Evolutionary conservation across 2,329 filamentous ascomycete genomes (phyloP), one percentile per base, ranked within the genome.

Genomic region (Calonectria henricotiae): DNA sequence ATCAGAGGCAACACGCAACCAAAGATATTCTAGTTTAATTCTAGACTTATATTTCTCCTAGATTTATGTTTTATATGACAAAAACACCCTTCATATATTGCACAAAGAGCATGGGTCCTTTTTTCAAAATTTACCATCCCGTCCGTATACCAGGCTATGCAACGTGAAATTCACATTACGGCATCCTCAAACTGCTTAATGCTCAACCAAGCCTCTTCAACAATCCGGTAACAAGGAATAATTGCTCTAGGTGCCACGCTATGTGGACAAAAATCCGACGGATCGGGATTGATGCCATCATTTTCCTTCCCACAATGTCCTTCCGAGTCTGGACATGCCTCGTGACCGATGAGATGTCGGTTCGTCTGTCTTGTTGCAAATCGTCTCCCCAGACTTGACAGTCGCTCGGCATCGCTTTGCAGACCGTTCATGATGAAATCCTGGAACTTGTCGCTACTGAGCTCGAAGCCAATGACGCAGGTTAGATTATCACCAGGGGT

Each of bases 241-340:
- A 49, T 27, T 27, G 46, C 12, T 30, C 23, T 49, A 27, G 46
- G 23, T 49, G 46, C 46, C 9, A 23, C 4, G 11, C 46, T 49
- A 23, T 49, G 46, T 5, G 46, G 46, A 49, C 46, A 49, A 49
- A 49, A 4, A 17, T 49, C 46, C 1, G 46, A 49, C 27, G 46
- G 46, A 4, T 49, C 46, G 11, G 46, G 46, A 27, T 49, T 23
- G 15, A 49, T 6, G 23, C 30, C 46, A 15, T 23, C 23, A 23
- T 49, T 49, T 27, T 49, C 46, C 46, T 49, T 49, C 46, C 46
- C 27, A 17, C 46, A 49, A 5, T 49, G 46, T 15, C 46, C 46
- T 25, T 49, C 46, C 2, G 46, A 15, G 46, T 30, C 23, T 27
- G 46, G 46, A 27, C 46, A 49, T 2, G 46, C 23, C 46, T 49